Conservation (phyloP, 768 basidiomycete species). For the Holtermanniella nyarrowii region DNA sequence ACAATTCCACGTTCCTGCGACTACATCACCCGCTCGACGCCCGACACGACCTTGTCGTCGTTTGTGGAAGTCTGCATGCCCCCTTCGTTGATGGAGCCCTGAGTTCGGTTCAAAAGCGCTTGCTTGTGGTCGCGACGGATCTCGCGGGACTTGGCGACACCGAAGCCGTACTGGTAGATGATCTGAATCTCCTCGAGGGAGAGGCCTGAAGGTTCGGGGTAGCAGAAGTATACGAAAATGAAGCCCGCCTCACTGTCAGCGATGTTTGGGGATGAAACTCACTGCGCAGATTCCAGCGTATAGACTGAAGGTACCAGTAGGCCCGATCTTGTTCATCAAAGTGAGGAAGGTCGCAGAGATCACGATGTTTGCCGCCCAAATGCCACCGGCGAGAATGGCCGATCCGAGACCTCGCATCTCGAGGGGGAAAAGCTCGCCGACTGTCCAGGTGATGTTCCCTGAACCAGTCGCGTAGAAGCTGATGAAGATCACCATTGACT, state of each 20-base stretch:
- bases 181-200: neutral
- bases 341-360: slow-evolving; percentile 26
- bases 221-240: slow-evolving; percentile 14
- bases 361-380: slow-evolving; percentile 28
- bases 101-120: too few relatives aligned
- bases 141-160: too few relatives aligned
- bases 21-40: too few relatives aligned
- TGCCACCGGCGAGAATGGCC: slow-evolving; percentile 11
- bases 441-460: slow-evolving; percentile 22
- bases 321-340: slow-evolving; percentile 21
- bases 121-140: too few relatives aligned
- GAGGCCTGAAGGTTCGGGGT: slow-evolving; percentile 7
- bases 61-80: too few relatives aligned
- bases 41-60: too few relatives aligned
- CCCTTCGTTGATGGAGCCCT: too few relatives aligned
- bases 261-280: too few relatives aligned
- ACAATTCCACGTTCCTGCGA: too few relatives aligned
- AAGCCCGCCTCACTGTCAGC: slow-evolving; percentile 8
- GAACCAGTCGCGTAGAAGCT: slow-evolving; percentile 18
- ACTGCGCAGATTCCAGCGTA: too few relatives aligned
- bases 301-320: slow-evolving; percentile 15
- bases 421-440: slow-evolving; percentile 17
- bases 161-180: neutral
- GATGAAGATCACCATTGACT: slow-evolving; percentile 24
- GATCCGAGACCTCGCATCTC: slow-evolving; percentile 24